Base-by-base conservation (phyloP, 2,329 filamentous ascomycete species). In the Fusarium tanahbumbuense region DNA sequence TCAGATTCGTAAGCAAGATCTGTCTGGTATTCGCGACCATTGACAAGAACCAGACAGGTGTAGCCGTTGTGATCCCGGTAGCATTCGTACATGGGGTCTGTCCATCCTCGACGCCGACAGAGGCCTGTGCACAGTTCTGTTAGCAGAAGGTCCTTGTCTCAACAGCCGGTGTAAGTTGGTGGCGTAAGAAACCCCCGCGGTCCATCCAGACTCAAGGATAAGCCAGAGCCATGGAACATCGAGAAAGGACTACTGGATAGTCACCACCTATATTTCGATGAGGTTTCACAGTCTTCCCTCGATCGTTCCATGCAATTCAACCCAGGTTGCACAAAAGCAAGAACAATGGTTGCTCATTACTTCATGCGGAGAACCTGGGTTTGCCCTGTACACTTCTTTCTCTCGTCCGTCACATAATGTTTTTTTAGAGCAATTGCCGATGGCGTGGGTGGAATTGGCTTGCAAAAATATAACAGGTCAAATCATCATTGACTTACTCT, bases 1-100 rank as follows among this genome's bases (percentile, higher is more conserved):
- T 95, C 92, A 68, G 91, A 92, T 78, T 92, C 90, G 83, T 96
- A 97, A 70, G 91, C 88, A 40, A 92, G 87, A 80, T 97, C 94
- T 45, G 94, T 97, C 80, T 94, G 93, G 83, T 98, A 98, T 84
- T 97, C 93, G 78, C 95, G 92, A 75, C 97, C 97, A 84, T 98
- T 98, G 79, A 98, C 95, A 70, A 96, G 88, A 60, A 97, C 95
- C 62, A 94, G 91, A 84, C 94, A 98, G 63, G 92, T 93, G 81
- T 91, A 97, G 78, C 94, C 94, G 75, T 85, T 88, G 71, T 86
- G 83, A 76, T 90, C 90, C 74, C 87, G 88, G 85, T 92, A 93
- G 76, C 91, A 91, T 82, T 96, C 92, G 86, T 97, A 98, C 79
- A 89, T 87, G 76, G 95, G 95, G 79, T 97, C 93, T 74, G 89